phyloP scores from a whole-genome alignment of 2,329 filamentous ascomycete genomes.

The Escovopsis sp. region DNA sequence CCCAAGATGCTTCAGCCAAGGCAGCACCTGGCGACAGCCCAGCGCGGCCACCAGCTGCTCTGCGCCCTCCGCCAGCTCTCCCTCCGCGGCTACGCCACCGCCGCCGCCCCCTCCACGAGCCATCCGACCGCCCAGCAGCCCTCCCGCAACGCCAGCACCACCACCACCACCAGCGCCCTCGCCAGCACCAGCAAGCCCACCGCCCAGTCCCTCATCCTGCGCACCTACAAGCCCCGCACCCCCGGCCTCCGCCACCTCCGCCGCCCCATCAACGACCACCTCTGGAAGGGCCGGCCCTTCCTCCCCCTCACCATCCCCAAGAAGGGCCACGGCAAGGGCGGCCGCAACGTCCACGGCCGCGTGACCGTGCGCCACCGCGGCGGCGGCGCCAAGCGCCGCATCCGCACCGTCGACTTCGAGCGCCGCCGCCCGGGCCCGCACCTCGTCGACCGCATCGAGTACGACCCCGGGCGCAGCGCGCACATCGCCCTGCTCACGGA shows the following conservation, averaged over 20 bases:
- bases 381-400: constrained; percentile 81
- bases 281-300: constrained; percentile 85
- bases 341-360: constrained; percentile 72
- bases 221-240: constrained; percentile 85
- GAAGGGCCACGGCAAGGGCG: constrained; percentile 84
- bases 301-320: constrained; percentile 77
- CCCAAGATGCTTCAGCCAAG: constrained; percentile 17
- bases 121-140: neutral
- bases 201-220: constrained; percentile 35
- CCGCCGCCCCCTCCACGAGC: constrained; percentile 8
- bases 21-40: constrained; percentile 14
- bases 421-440: constrained; percentile 69
- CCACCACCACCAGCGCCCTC: constrained; percentile 9
- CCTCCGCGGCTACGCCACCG: constrained; percentile 17
- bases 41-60: constrained; percentile 15
- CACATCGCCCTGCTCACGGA: constrained; percentile 81
- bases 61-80: constrained; percentile 11
- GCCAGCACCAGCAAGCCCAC: constrained; percentile 10
- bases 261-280: constrained; percentile 85
- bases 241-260: constrained; percentile 84
- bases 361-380: constrained; percentile 85
- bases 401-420: constrained; percentile 80
- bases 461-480: constrained; percentile 83
- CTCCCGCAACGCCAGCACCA: too few relatives aligned
- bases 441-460: constrained; percentile 83